These are phyloP conservation scores for Lasiosphaeris hirsuta DNA, from an alignment of 495 filamentous ascomycete species.

Conservation along the genomic window DNA sequence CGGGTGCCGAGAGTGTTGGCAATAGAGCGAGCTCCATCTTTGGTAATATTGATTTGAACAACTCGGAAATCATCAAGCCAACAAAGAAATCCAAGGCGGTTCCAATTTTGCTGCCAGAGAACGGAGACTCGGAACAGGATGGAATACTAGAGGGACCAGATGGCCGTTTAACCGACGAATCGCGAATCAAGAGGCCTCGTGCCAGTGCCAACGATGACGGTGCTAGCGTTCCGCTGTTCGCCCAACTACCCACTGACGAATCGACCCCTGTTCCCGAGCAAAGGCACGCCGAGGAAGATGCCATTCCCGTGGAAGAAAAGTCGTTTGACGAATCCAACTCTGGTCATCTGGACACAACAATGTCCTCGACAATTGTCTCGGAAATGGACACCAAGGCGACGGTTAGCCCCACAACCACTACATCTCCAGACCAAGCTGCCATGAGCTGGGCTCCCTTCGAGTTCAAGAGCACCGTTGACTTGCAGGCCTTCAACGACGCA, in stretches of 20 bases:
- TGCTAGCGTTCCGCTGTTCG: conserved; percentile 68
- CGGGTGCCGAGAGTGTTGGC: conserved; percentile 33
- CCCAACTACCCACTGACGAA: conserved; percentile 39
- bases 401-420: conserved; percentile 41
- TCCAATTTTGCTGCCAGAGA: conserved; percentile 71
- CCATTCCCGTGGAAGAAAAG: conserved; percentile 29
- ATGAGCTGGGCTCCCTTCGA: conserved; percentile 44
- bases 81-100: conserved; percentile 73
- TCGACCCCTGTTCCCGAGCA: conserved; percentile 23
- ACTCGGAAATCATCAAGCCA: conserved; percentile 56
- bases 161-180: conserved; percentile 53
- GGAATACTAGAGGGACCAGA: conserved; percentile 47
- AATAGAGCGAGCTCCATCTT: conserved; percentile 61
- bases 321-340: conserved; percentile 46
- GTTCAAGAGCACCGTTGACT: conserved; percentile 35
- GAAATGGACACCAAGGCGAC: conserved; percentile 49
- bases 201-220: conserved; percentile 52
- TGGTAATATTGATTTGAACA: conserved; percentile 62
- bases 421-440: conserved; percentile 36
- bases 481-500: conserved; percentile 41
- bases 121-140: conserved; percentile 31
- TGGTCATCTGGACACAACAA: conserved; percentile 37
- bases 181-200: conserved; percentile 69
- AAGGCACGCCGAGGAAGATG: conserved; percentile 22
- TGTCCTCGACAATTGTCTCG: conserved; percentile 44